Evolutionary conservation across 176 grass and related monocot genomes (phyloP).

Genomic region (Tuctoria greenei): DNA sequence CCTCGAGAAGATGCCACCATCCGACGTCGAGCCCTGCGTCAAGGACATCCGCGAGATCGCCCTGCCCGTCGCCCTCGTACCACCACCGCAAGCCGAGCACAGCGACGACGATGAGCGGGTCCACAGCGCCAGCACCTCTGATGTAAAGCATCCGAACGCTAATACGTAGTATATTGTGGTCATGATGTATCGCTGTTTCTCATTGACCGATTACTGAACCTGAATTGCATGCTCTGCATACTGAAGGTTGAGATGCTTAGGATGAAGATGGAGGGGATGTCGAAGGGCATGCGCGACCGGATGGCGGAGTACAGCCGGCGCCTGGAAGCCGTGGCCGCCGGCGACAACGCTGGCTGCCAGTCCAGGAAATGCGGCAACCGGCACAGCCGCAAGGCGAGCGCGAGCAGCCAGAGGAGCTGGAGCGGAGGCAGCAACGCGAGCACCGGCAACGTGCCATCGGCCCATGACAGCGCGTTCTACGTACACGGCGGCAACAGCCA

Average conservation of each 20-base stretch:
- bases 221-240: background rate
- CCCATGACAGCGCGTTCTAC: conserved; percentile 8
- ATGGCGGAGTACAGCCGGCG: conserved; percentile 73
- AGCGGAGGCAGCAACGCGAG: conserved; percentile 45
- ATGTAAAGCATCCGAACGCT: conserved; percentile 34
- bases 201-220: background rate
- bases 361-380: conserved; percentile 43
- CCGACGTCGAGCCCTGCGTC: conserved; percentile 40
- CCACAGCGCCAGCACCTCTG: conserved; percentile 32
- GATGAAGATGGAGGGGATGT: conserved; percentile 91
- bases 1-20: conserved; percentile 63
- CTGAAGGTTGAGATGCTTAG: conserved; percentile 74
- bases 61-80: conserved; percentile 3
- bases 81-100: background rate
- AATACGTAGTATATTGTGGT: background rate
- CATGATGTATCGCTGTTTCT: background rate
- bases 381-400: conserved; percentile 42
- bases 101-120: conserved; percentile 29
- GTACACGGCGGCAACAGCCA: conserved; percentile 18
- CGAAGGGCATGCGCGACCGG: conserved; percentile 76
- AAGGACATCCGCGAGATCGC: conserved; percentile 82
- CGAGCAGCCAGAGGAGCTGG: conserved; percentile 53
- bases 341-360: conserved; percentile 20
- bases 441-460: conserved; percentile 29
- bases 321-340: conserved; percentile 35